Conservation (phyloP, 2,329 filamentous ascomycete species). For the Epichloe glyceriae region DNA sequence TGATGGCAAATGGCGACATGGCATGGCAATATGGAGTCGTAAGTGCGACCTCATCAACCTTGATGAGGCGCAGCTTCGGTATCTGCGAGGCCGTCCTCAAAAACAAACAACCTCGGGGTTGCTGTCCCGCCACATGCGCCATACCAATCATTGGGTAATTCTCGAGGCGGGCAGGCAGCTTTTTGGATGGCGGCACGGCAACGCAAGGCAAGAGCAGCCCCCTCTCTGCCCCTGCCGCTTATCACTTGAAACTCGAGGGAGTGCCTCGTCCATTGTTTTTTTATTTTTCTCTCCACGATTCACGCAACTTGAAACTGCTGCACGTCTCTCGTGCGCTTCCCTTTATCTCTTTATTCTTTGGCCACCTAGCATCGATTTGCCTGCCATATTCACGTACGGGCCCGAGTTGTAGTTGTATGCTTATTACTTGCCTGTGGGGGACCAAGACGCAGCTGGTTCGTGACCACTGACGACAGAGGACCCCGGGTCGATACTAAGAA, state of each 20-base stretch:
- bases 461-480: conserved; percentile 3
- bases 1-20: too few relatives aligned
- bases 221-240: background rate
- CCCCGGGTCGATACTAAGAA: background rate
- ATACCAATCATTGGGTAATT: background rate
- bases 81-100: too few relatives aligned
- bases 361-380: background rate
- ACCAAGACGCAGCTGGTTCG: background rate
- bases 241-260: conserved; percentile 1
- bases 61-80: too few relatives aligned
- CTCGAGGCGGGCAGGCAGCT: too few relatives aligned
- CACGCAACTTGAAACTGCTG: background rate
- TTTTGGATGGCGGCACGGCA: background rate
- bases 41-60: too few relatives aligned
- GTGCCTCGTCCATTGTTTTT: background rate
- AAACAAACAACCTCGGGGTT: background rate
- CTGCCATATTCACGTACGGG: background rate
- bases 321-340: background rate
- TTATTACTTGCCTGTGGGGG: too few relatives aligned
- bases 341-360: background rate
- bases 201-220: background rate
- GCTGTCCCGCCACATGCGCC: background rate
- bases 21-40: too few relatives aligned
- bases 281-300: background rate
- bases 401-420: too few relatives aligned